Evolutionary conservation across 2,329 filamentous ascomycete species (phyloP), one percentile per base, ranked within the genome.

Genomic region (Ophiostoma himal-ulmi): DNA sequence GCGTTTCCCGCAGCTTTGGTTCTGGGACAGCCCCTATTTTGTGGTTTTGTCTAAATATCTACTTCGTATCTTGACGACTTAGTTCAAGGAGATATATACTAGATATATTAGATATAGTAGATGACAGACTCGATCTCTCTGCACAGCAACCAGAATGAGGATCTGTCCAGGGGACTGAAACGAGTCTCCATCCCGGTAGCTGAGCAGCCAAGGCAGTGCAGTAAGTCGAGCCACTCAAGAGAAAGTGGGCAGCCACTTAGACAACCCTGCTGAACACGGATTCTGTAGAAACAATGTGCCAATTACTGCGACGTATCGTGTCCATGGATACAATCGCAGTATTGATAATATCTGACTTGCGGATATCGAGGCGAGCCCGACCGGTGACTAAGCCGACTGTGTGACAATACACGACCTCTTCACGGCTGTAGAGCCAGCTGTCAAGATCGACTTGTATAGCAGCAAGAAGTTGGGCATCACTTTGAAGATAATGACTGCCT

Each of bases 141-240:
- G 17, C 14, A 44, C 44, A 48, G 44, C 44, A 48, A 48, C 44
- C 17, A 30, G 30, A 44, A 14, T 14, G 14, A 39, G 37, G 37
- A 48, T 48, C 17, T 57, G 13, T 57, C 26, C 52, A 57, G 52
- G 52, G 52, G n/a, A 57, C n/a, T 57, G 52, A 57, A 57, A 57
- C 52, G 52, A 57, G 44, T 57, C 52, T 57, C 22, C 52, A 57
- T 57, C 52, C 22, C 20, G 10, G 48, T 22, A 26, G 22, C 52
- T 57, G 22, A 48, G 44, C 44, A 20, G 20, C 30, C 4, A 30
- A 48, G 52, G 52, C 52, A 57, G 52, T 57, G 52, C 52, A 57
- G 8, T 30, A 22, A 26, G n/a, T 57, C 22, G 52, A 6, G 14
- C 17, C 3, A 20, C 17, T 7, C 14, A 20, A 17, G 5, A 48